Evolutionary conservation across 805 yeast species (phyloP).

Genomic region (Saitoella complicata): DNA sequence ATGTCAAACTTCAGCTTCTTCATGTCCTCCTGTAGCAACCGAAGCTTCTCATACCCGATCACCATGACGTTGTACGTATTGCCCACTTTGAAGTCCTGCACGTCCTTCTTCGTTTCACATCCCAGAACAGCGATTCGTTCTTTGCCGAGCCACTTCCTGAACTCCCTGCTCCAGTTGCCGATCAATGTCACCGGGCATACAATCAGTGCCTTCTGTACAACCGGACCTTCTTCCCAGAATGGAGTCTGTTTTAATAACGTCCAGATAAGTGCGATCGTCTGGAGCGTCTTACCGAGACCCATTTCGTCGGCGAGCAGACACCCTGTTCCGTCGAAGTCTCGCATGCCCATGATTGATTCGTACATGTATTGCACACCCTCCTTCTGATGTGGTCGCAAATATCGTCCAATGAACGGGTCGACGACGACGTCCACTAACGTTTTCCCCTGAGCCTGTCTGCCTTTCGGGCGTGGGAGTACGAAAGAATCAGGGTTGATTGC

Average conservation of each 20-base stretch:
- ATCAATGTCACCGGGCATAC: conserved; percentile 87
- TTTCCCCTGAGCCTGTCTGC: conserved; percentile 6
- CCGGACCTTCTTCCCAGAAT: conserved; percentile 20
- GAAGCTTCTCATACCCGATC: conserved; percentile 76
- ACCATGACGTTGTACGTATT: conserved; percentile 69
- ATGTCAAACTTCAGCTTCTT: conserved; percentile 35
- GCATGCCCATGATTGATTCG: conserved; percentile 62
- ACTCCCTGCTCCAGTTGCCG: conserved; percentile 76
- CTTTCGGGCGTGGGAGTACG: conserved; percentile 16
- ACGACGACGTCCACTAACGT: conserved; percentile 19
- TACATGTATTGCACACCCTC: conserved; percentile 74
- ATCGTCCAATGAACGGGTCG: conserved; percentile 22
- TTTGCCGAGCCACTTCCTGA: conserved; percentile 69
- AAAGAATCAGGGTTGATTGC: conserved; percentile 17
- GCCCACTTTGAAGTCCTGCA: conserved; percentile 42
- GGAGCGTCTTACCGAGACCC: conserved; percentile 88
- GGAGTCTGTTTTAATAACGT: conserved; percentile 61
- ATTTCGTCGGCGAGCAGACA: conserved; percentile 89
- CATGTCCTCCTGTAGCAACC: conserved; percentile 28
- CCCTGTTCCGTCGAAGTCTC: conserved; percentile 39
- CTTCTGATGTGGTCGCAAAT: conserved; percentile 68
- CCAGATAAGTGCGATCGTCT: conserved; percentile 73
- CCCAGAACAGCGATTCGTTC: conserved; percentile 52
- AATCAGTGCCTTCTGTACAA: conserved; percentile 45
- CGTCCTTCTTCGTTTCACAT: conserved; percentile 36